A percentile compares a stretch with the other conserved stretches of the same genome.
These are phyloP conservation scores for Emergomyces pasteurianus DNA, from an alignment of 2,329 filamentous ascomycete species.

Conservation along the genomic window DNA sequence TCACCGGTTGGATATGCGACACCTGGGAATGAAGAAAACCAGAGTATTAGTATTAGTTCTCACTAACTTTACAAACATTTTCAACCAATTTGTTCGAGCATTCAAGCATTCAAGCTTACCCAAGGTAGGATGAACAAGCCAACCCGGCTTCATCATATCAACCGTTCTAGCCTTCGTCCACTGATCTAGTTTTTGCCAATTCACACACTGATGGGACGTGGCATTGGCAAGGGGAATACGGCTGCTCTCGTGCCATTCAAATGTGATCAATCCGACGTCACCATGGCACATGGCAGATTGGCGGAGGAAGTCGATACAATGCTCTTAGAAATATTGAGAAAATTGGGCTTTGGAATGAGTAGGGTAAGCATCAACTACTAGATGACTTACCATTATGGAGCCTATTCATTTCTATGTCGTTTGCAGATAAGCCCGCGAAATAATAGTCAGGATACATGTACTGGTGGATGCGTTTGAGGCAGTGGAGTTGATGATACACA, in stretches of 20 bases:
- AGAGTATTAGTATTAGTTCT: background rate
- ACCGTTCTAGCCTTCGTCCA: background rate
- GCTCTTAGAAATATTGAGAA: background rate
- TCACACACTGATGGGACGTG: background rate
- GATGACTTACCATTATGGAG: slow-evolving; percentile 3
- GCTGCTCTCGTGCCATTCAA: background rate
- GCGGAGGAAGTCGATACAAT: slow-evolving; percentile 7
- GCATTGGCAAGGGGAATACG: background rate
- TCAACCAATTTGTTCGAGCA: too few relatives aligned
- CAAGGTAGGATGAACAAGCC: background rate
- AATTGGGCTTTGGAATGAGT: background rate
- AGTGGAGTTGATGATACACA: slow-evolving; percentile 4
- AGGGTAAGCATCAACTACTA: background rate
- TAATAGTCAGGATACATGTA: slow-evolving; percentile 3
- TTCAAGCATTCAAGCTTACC: background rate
- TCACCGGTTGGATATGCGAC: background rate
- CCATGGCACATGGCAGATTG: slow-evolving; percentile 6
- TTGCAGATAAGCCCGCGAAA: slow-evolving; percentile 1
- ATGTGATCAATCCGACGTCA: slow-evolving; percentile 2
- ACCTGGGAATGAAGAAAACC: background rate
- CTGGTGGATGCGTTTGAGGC: slow-evolving; percentile 5
- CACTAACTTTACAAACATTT: background rate
- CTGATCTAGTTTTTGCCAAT: background rate
- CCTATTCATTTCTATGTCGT: background rate
- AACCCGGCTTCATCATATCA: slow-evolving; percentile 1